These are phyloP conservation scores for Sarocladium kiliense DNA, from an alignment of 2,329 filamentous ascomycete species.

Conservation along the genomic window DNA sequence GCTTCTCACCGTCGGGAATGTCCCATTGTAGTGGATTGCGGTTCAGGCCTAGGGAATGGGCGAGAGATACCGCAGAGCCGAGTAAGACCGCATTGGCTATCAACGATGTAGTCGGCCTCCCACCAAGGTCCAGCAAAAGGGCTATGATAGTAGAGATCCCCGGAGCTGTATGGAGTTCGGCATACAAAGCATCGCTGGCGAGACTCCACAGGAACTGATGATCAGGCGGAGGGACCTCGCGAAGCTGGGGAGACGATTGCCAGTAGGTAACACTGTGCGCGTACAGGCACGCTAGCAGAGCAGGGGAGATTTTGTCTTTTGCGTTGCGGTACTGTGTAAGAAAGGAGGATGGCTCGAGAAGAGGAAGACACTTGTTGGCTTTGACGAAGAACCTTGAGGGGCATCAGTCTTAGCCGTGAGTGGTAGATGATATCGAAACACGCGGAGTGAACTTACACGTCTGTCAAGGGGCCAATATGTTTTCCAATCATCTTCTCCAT, in stretches of 20 bases:
- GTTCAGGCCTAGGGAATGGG: conserved; percentile 50
- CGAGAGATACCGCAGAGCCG: conserved; percentile 45
- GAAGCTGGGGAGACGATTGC: conserved; percentile 40
- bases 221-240: conserved; percentile 46
- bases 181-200: conserved; percentile 54
- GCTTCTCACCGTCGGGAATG: conserved; percentile 45
- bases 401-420: not conserved
- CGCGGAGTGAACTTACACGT: conserved; percentile 33
- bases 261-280: conserved; percentile 55
- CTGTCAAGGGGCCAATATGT: conserved; percentile 43
- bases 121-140: conserved; percentile 53
- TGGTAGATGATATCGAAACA: not conserved
- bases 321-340: conserved; percentile 38
- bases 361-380: conserved; percentile 55
- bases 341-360: conserved; percentile 52
- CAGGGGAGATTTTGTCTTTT: conserved; percentile 47
- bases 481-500: conserved; percentile 56
- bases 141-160: conserved; percentile 54
- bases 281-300: conserved; percentile 52
- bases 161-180: conserved; percentile 53
- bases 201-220: conserved; percentile 58
- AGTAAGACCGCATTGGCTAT: conserved; percentile 50
- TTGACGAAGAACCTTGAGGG: conserved; percentile 44
- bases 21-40: conserved; percentile 47
- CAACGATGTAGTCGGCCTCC: conserved; percentile 54